Base-by-base conservation (phyloP, 2,329 filamentous ascomycete genomes). In the Colletotrichum sp. region DNA sequence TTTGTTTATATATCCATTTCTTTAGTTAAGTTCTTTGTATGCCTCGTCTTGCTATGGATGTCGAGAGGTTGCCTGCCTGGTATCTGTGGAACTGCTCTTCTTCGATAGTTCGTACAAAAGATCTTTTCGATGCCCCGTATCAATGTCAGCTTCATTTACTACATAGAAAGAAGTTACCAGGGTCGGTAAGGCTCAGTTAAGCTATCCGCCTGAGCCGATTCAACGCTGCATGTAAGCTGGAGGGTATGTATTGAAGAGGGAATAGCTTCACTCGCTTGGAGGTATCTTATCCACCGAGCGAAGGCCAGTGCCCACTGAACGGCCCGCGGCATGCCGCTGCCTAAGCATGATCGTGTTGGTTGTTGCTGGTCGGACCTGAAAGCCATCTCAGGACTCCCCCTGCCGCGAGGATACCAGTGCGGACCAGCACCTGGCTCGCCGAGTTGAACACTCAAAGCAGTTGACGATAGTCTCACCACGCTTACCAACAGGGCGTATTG, bases 21-120 rank as follows among this genome's bases (percentile, higher is more conserved):
- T 22, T 22, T 22, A 1, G 10, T 13, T 4, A 13, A 52, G 44
- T 52, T 12, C n/a, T 13, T 13, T 0, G 13, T 0, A 52, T 52
- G 1, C 16, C n/a, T 52, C n/a, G 44, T 13, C 44, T 8, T 12
- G 16, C 44, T 52, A 0, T 22, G n/a, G 0, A 13, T 5, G n/a
- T 0, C 12, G 10, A 52, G 0, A 22, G 44, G 44, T 13, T 22
- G n/a, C n/a, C n/a, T 52, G 44, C 44, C 44, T 22, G n/a, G 44
- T 22, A 13, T 22, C 6, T 22, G 44, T 52, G 44, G 44, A 22
- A 52, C 44, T 52, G 10, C 44, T 22, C 44, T 52, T 52, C 6
- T 52, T 52, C 44, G n/a, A 22, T 52, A 52, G n/a, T 22, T 52
- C 44, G 4, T 52, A 52, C 44, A 52, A 52, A 52, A 52, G 44